phyloP scores from a whole-genome alignment of 2,329 filamentous ascomycete species.

The Ceratocystis lukuohia region DNA sequence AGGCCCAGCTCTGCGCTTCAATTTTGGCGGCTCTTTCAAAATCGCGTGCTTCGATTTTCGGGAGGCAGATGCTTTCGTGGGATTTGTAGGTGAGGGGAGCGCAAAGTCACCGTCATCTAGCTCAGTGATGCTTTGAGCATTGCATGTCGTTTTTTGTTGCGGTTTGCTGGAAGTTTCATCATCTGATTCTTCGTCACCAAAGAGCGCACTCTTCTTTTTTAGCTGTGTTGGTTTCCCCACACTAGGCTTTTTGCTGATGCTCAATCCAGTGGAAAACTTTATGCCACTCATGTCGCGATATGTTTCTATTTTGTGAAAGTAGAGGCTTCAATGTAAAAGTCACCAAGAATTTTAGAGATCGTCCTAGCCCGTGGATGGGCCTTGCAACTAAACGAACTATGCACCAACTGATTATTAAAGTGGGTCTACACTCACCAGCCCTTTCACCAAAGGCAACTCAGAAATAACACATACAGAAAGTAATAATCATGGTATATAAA shows the following conservation, averaged over 20 bases:
- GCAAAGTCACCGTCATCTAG: conserved; percentile 32
- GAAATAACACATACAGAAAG: neutral
- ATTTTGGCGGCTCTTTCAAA: conserved; percentile 11
- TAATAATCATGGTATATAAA: conserved; percentile 16
- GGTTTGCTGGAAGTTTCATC: conserved; percentile 31
- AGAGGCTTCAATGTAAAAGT: neutral
- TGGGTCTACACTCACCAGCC: neutral
- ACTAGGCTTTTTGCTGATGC: conserved; percentile 43
- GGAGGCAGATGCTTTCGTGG: conserved; percentile 16
- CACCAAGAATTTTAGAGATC: neutral
- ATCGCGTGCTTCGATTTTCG: conserved; percentile 24
- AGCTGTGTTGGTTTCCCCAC: conserved; percentile 36
- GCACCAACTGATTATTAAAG: neutral
- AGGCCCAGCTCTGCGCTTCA: conserved; percentile 29
- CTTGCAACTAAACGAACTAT: neutral
- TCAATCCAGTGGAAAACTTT: conserved; percentile 43
- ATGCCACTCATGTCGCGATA: conserved; percentile 34
- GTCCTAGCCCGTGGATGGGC: neutral
- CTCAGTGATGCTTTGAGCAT: conserved; percentile 44
- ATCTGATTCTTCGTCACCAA: conserved; percentile 47
- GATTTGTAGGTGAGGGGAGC: conserved; percentile 7
- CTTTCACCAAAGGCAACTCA: neutral
- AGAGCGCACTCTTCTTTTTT: conserved; percentile 43
- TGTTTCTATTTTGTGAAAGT: neutral
- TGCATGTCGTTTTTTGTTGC: conserved; percentile 34